These are phyloP conservation scores for Cryomyces minteri DNA, from an alignment of 495 filamentous ascomycete genomes.

Conservation along the genomic window DNA sequence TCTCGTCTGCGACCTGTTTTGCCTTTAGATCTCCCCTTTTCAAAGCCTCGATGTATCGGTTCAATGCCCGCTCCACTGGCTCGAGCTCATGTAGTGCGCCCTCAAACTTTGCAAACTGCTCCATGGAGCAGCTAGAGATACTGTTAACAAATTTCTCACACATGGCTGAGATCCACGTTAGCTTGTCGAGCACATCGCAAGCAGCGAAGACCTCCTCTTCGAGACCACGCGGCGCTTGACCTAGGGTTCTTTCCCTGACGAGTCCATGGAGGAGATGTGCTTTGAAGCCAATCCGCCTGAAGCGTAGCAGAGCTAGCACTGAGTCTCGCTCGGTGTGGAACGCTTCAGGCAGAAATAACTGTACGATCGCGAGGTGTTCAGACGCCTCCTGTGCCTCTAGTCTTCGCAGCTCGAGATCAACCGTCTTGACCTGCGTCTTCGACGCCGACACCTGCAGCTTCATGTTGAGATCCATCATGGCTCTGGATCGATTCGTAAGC, in stretches of 20 bases:
- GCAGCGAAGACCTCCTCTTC: conserved; percentile 61
- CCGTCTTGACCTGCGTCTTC: conserved; percentile 82
- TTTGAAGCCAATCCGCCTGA: conserved; percentile 81
- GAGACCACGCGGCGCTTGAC: conserved; percentile 30
- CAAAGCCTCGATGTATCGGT: conserved; percentile 71
- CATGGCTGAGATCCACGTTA: conserved; percentile 65
- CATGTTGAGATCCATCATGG: conserved; percentile 92
- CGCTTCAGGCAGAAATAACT: conserved; percentile 75
- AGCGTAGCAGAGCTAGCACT: conserved; percentile 65
- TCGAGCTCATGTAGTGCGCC: conserved; percentile 74
- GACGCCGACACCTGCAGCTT: conserved; percentile 76
- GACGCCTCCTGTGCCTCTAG: conserved; percentile 80
- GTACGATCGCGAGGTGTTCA: conserved; percentile 74
- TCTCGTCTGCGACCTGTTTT: conserved; percentile 56
- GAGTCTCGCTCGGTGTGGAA: conserved; percentile 67
- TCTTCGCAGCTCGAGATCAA: conserved; percentile 73
- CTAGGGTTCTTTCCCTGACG: conserved; percentile 54
- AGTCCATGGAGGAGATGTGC: conserved; percentile 60
- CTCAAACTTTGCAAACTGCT: conserved; percentile 58
- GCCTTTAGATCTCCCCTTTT: conserved; percentile 76
- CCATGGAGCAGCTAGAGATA: conserved; percentile 54
- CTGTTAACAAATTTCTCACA: conserved; percentile 68
- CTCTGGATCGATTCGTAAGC: conserved; percentile 62
- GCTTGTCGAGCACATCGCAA: conserved; percentile 65
- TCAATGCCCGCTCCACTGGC: conserved; percentile 77